These are phyloP conservation scores for Penicillium bovifimosum DNA, from an alignment of 495 filamentous ascomycete genomes.

Conservation along the genomic window DNA sequence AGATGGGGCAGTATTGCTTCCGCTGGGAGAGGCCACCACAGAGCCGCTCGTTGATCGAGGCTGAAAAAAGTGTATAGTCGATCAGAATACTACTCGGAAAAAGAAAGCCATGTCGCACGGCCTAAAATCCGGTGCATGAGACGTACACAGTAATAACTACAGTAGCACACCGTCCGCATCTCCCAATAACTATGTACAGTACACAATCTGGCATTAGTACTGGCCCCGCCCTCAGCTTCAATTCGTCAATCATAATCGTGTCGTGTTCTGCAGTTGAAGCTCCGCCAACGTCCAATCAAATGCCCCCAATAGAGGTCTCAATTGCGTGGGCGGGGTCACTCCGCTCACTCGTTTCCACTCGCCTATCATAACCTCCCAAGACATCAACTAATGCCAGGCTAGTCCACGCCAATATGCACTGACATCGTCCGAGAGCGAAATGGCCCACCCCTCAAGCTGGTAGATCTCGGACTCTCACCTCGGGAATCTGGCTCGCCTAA, in stretches of 20 bases:
- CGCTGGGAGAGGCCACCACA: constrained; percentile 22
- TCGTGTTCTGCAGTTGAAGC: too few species aligned
- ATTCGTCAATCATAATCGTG: too few species aligned
- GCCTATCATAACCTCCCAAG: background rate
- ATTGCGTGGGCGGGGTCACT: background rate
- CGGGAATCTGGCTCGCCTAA: constrained; percentile 30
- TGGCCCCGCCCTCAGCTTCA: too few species aligned
- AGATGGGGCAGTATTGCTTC: constrained; percentile 23
- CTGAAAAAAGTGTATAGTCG: background rate
- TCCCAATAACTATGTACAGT: too few species aligned
- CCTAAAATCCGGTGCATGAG: too few species aligned
- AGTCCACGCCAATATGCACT: background rate
- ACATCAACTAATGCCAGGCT: background rate
- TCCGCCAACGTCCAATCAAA: background rate
- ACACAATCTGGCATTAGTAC: too few species aligned
- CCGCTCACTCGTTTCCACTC: background rate
- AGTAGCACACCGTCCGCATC: too few species aligned
- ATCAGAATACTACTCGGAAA: too few species aligned
- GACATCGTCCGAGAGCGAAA: background rate
- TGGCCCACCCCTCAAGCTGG: constrained; percentile 13
- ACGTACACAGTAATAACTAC: too few species aligned
- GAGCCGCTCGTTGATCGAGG: background rate
- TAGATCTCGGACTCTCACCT: constrained; percentile 26
- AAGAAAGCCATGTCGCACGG: too few species aligned
- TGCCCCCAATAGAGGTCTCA: background rate